Percentiles rank a stretch among this genome's conserved stretches.
Evolutionary conservation across 257 asterid genomes (phyloP).

Genomic region (Lantana camara): DNA sequence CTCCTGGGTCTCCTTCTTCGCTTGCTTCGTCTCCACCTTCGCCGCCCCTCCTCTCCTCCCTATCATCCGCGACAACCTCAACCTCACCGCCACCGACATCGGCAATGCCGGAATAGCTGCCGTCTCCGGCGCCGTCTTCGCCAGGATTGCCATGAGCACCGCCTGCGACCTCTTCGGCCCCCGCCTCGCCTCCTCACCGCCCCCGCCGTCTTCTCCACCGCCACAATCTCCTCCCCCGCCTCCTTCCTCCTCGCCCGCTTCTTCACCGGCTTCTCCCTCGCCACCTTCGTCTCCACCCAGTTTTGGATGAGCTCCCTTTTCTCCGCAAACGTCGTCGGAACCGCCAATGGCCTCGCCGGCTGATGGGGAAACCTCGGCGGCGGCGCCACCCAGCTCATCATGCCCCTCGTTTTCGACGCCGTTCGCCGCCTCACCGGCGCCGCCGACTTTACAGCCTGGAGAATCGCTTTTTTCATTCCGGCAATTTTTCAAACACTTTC

Average conservation of each 20-base stretch:
- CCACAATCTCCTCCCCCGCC: slow-evolving; percentile 44
- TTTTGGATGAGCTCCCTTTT: slow-evolving; percentile 96
- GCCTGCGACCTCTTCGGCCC: slow-evolving; percentile 87
- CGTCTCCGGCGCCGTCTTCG: slow-evolving; percentile 84
- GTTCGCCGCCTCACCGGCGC: slow-evolving; percentile 49
- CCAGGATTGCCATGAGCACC: slow-evolving; percentile 82
- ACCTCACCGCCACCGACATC: slow-evolving; percentile 76
- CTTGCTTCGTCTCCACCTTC: slow-evolving; percentile 89
- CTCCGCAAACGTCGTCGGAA: slow-evolving; percentile 59
- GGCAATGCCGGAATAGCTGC: slow-evolving; percentile 92
- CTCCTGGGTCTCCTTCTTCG: slow-evolving; percentile 81
- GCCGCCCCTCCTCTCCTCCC: slow-evolving; percentile 89
- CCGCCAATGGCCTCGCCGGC: slow-evolving; percentile 82
- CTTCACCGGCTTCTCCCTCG: slow-evolving; percentile 75
- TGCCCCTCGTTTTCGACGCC: slow-evolving; percentile 66
- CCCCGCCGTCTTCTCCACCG: slow-evolving; percentile 68
- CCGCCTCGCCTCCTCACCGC: slow-evolving; percentile 69
- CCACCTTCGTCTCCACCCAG: slow-evolving; percentile 86
- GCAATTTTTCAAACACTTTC: slow-evolving; percentile 66
- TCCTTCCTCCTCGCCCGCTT: slow-evolving; percentile 68
- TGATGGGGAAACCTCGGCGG: slow-evolving; percentile 99
- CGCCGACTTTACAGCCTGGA: slow-evolving; percentile 69
- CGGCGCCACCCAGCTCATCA: slow-evolving; percentile 82
- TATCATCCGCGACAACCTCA: slow-evolving; percentile 78
- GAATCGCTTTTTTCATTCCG: slow-evolving; percentile 76